Conservation (phyloP, 345 rosid genomes). For the Ceriops tagal region DNA sequence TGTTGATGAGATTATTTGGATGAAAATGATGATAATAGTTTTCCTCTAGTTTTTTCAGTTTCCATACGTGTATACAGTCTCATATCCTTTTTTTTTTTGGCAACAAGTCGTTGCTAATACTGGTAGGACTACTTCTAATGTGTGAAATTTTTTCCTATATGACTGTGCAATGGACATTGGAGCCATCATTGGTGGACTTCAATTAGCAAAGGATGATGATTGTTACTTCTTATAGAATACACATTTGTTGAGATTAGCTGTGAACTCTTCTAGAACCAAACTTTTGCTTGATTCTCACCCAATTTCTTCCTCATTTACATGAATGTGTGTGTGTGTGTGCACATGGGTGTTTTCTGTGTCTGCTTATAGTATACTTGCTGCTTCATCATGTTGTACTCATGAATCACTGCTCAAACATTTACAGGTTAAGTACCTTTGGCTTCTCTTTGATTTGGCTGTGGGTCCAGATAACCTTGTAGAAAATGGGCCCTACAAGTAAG, state of each 20-base stretch:
- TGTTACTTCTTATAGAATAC: too few relatives aligned
- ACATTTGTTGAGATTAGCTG: too few relatives aligned
- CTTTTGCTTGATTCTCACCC: neutral
- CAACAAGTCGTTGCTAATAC: too few relatives aligned
- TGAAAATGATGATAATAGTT: neutral
- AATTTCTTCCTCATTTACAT: too few relatives aligned
- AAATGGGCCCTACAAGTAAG: constrained; percentile 97
- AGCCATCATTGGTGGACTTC: too few relatives aligned
- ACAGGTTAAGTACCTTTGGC: constrained; percentile 96
- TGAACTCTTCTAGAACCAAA: neutral
- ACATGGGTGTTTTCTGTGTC: neutral
- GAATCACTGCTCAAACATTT: constrained; percentile 11
- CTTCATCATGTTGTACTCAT: neutral
- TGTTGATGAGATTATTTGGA: neutral
- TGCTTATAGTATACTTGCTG: neutral
- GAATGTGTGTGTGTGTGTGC: too few relatives aligned
- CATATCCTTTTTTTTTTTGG: too few relatives aligned
- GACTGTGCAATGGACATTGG: too few relatives aligned
- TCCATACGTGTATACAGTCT: too few relatives aligned
- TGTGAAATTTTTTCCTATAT: too few relatives aligned
- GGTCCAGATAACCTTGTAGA: constrained; percentile 91
- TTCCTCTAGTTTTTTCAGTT: neutral
- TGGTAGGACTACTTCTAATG: too few relatives aligned
- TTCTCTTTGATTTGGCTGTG: constrained; percentile 89
- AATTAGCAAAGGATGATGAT: too few relatives aligned